Conservation (phyloP, 1,284 basidiomycete species). For the Volvariella volvacea region DNA sequence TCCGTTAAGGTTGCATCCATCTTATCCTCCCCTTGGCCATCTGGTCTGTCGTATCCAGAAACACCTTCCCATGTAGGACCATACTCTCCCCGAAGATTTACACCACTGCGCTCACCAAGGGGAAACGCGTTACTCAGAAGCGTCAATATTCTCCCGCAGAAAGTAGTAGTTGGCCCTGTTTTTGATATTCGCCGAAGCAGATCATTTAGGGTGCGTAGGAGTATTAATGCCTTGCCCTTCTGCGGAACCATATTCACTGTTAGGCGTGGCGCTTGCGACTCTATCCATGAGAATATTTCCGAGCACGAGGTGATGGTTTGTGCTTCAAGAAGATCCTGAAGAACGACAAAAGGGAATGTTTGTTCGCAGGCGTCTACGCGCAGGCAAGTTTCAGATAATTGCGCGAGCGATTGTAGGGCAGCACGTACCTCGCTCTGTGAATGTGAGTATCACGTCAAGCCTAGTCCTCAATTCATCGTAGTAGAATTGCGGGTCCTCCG, state of each 20-base stretch:
- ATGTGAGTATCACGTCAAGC: conserved; percentile 65
- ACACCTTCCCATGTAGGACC: conserved; percentile 75
- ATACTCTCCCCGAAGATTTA: conserved; percentile 84
- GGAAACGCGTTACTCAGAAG: conserved; percentile 84
- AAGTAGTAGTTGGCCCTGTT: conserved; percentile 74
- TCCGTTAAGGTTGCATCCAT: conserved; percentile 26
- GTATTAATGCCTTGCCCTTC: conserved; percentile 80
- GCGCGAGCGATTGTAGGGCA: not conserved
- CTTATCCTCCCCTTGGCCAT: conserved; percentile 16
- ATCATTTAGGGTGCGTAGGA: conserved; percentile 83
- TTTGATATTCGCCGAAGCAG: conserved; percentile 80
- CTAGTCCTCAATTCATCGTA: conserved; percentile 53
- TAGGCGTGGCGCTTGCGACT: conserved; percentile 56
- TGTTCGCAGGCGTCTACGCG: conserved; percentile 33
- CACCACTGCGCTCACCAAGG: conserved; percentile 82
- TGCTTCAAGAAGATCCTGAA: conserved; percentile 74
- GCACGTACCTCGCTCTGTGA: conserved; percentile 65
- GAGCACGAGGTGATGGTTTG: conserved; percentile 80
- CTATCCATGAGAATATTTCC: conserved; percentile 81
- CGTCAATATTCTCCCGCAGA: conserved; percentile 83
- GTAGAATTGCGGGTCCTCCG: conserved; percentile 44
- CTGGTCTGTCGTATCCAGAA: conserved; percentile 18
- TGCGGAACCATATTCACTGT: conserved; percentile 74
- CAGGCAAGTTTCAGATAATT: conserved; percentile 1
- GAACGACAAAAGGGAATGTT: conserved; percentile 48